Base-by-base conservation (phyloP, 768 basidiomycete species). In the Rubroboletus satanas region DNA sequence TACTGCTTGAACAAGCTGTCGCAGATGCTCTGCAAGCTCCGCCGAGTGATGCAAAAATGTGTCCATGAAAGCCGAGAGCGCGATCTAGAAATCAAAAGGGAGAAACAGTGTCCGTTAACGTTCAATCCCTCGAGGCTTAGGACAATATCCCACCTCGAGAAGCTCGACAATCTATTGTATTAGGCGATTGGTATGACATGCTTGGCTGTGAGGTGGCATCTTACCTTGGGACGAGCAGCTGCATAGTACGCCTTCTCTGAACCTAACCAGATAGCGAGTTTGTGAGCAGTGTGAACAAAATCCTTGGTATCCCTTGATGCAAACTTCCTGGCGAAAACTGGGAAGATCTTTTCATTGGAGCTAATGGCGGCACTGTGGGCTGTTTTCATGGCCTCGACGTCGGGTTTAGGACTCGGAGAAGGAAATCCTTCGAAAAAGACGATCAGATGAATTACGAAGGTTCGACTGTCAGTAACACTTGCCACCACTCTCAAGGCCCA, bases 171-270 rank as follows among this genome's bases (percentile, higher is more conserved):
- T 83, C 82, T 83, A 28, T 50, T 18, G n/a, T n/a, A 42, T 33
- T 29, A 21, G 39, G 48, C 10, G 28, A 43, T 58, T 31, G 53
- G 54, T 28, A 31, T 39, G 17, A 46, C 32, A 49, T 61, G 23
- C 56, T 48, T 33, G 17, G 11, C 18, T 14, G 29, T 28, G 54
- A 37, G 5, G 6, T n/a, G n/a, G 26, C 39, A 8, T 62, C 71
- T 56, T 54, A 82, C 83, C 69, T 79, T 75, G 43, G 73, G 75
- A 35, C 79, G 75, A 41, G 81, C 83, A 32, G 57, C 70, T 1
- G 64, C 45, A 61, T 84, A 84, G 60, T 84, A 84, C 1, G 82
- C 83, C 58, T 75, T 77, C 39, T 74, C 71, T 48, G 76, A 75
- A 26, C 62, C 45, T 39, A 82, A 62, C 81, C 80, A 84, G 2